phyloP scores from a whole-genome alignment of 805 yeast genomes.

The Myxozyma geophila region DNA sequence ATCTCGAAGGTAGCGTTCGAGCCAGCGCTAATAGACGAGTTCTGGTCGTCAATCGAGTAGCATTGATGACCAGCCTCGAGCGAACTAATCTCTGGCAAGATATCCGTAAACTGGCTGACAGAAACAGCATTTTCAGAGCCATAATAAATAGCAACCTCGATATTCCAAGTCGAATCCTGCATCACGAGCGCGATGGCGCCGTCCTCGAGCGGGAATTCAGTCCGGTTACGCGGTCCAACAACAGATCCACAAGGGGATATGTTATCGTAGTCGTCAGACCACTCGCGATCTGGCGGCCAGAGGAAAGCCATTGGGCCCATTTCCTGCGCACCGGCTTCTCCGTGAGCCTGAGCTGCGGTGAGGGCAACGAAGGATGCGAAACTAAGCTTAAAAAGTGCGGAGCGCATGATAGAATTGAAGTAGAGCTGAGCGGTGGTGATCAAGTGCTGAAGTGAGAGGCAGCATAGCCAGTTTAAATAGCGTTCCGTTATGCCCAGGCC shows the following conservation, averaged over 20 bases:
- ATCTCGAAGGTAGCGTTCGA: conserved; percentile 54
- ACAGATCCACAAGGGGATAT: conserved; percentile 55
- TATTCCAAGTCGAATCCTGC: conserved; percentile 49
- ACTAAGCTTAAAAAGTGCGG: background rate
- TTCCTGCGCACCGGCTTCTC: conserved; percentile 46
- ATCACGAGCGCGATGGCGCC: conserved; percentile 55
- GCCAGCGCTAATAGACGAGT: conserved; percentile 48
- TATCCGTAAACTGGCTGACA: conserved; percentile 50
- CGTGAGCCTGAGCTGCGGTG: conserved; percentile 42
- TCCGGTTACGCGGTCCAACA: conserved; percentile 47
- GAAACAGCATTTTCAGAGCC: conserved; percentile 47
- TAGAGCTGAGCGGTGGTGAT: background rate
- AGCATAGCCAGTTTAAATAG: background rate
- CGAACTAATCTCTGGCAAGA: conserved; percentile 31
- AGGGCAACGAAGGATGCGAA: conserved; percentile 6
- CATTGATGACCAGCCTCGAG: conserved; percentile 53
- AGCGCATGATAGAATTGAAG: background rate
- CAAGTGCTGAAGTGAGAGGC: background rate
- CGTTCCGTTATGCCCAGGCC: background rate
- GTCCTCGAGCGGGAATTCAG: conserved; percentile 54
- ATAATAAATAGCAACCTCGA: conserved; percentile 51
- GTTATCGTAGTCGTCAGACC: conserved; percentile 54
- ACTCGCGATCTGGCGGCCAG: conserved; percentile 52
- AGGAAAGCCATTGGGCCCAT: conserved; percentile 51
- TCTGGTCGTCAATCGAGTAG: conserved; percentile 52